These are phyloP conservation scores for Ophiostoma pallidulum DNA, from an alignment of 2,329 filamentous ascomycete genomes.

Conservation along the genomic window DNA sequence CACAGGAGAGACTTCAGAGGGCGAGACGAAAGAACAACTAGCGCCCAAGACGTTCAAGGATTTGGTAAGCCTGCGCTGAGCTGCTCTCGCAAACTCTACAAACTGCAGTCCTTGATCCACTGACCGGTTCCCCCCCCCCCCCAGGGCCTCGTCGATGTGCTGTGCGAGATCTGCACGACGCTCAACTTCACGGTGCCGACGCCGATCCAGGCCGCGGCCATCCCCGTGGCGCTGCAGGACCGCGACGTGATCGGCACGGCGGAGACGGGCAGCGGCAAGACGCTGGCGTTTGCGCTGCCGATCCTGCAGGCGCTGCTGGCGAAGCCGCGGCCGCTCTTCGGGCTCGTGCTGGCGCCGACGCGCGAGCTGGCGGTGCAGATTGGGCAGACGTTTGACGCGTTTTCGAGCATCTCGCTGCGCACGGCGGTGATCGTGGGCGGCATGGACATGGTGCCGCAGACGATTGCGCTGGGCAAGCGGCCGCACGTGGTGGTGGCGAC, in stretches of 20 bases:
- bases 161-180: slow-evolving; percentile 78
- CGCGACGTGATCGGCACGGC: slow-evolving; percentile 89
- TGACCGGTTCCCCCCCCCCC: too few species aligned
- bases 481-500: slow-evolving; percentile 92
- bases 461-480: slow-evolving; percentile 88
- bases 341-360: slow-evolving; percentile 85
- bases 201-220: slow-evolving; percentile 77
- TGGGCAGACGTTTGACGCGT: slow-evolving; percentile 73
- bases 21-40: background rate
- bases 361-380: slow-evolving; percentile 92
- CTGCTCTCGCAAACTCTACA: too few species aligned
- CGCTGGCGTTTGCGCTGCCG: slow-evolving; percentile 85
- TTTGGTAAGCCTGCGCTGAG: slow-evolving; percentile 26
- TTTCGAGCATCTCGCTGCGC: slow-evolving; percentile 83
- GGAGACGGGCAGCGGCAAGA: slow-evolving; percentile 94
- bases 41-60: slow-evolving; percentile 55
- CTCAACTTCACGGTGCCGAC: slow-evolving; percentile 81
- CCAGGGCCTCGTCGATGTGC: slow-evolving; percentile 70
- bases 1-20: background rate
- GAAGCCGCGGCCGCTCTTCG: slow-evolving; percentile 75
- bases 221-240: slow-evolving; percentile 67
- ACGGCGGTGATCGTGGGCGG: slow-evolving; percentile 84
- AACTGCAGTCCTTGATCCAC: too few species aligned
- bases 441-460: slow-evolving; percentile 88
- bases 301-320: slow-evolving; percentile 87